Percentiles rank a stretch among this genome's conserved stretches.
Evolutionary conservation across 352 stramenopile species (phyloP).

Genomic region (Globisporangium barbulae): DNA sequence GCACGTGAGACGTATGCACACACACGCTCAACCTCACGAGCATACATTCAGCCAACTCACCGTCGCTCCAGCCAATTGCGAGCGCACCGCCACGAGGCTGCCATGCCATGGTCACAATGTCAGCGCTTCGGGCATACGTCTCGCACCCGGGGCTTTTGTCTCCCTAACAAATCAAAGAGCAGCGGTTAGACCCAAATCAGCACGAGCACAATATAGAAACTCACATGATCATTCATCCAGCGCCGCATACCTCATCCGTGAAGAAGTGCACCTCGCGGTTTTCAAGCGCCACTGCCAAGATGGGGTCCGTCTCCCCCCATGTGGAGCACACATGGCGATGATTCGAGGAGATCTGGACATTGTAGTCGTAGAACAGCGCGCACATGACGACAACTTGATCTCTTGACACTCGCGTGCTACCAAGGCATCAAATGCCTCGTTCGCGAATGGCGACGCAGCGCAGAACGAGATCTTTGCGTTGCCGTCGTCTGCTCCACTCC

Average conservation of each 20-base stretch:
- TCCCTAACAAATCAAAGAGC: slow-evolving; percentile 28
- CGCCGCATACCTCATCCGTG: slow-evolving; percentile 70
- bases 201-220: not conserved
- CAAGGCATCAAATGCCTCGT: not conserved
- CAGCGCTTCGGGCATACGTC: slow-evolving; percentile 53
- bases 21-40: not conserved
- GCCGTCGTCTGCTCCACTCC: not conserved
- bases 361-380: slow-evolving; percentile 85
- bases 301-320: slow-evolving; percentile 81
- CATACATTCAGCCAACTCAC: slow-evolving; percentile 17
- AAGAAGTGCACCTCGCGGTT: slow-evolving; percentile 90
- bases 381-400: slow-evolving; percentile 14
- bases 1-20: slow-evolving; percentile 1
- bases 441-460: not conserved
- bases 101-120: slow-evolving; percentile 86
- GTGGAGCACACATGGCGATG: slow-evolving; percentile 68
- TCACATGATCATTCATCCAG: not conserved
- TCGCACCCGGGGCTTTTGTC: slow-evolving; percentile 60
- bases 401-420: not conserved
- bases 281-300: slow-evolving; percentile 80
- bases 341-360: slow-evolving; percentile 58
- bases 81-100: slow-evolving; percentile 79
- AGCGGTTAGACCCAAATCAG: not conserved
- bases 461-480: not conserved
- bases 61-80: slow-evolving; percentile 81